Conservation (phyloP, 2,329 filamentous ascomycete genomes). For the Dactylonectria macrodidyma region DNA sequence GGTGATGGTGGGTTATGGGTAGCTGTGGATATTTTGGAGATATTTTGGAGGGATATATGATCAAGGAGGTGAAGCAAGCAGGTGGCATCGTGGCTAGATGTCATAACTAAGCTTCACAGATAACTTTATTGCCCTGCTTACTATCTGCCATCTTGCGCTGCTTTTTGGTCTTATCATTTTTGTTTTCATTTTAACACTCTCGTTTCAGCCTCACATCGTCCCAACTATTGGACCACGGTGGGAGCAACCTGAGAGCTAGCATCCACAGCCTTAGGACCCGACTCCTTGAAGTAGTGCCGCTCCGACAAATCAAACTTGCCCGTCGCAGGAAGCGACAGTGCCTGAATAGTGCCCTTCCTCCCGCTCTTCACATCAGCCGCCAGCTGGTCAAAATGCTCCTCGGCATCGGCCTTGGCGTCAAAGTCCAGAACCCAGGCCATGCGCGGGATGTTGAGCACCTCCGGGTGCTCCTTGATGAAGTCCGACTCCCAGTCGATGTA, state of each 20-base stretch:
- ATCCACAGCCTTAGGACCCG: not conserved
- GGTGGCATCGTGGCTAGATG: too few species aligned
- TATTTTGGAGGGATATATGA: too few species aligned
- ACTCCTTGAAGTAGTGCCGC: slow-evolving; percentile 9
- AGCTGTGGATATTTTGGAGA: too few species aligned
- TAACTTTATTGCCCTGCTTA: too few species aligned
- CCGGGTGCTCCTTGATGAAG: slow-evolving; percentile 22
- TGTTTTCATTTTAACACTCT: too few species aligned
- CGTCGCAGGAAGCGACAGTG: slow-evolving; percentile 16
- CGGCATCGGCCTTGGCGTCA: slow-evolving; percentile 12
- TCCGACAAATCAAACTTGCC: not conserved
- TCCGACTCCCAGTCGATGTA: slow-evolving; percentile 17
- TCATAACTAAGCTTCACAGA: too few species aligned
- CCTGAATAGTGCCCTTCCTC: slow-evolving; percentile 9
- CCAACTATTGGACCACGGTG: not conserved
- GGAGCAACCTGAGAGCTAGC: not conserved
- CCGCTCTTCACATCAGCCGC: slow-evolving; percentile 20
- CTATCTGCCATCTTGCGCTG: too few species aligned
- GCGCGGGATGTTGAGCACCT: slow-evolving; percentile 9
- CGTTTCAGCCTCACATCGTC: too few species aligned
- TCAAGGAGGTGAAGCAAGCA: too few species aligned
- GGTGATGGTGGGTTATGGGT: too few species aligned
- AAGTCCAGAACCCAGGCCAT: slow-evolving; percentile 19
- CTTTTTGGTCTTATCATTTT: too few species aligned
- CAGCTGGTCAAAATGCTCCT: slow-evolving; percentile 18